These are phyloP conservation scores for Claviceps humidiphila DNA, from an alignment of 2,329 filamentous ascomycete species.

Conservation along the genomic window DNA sequence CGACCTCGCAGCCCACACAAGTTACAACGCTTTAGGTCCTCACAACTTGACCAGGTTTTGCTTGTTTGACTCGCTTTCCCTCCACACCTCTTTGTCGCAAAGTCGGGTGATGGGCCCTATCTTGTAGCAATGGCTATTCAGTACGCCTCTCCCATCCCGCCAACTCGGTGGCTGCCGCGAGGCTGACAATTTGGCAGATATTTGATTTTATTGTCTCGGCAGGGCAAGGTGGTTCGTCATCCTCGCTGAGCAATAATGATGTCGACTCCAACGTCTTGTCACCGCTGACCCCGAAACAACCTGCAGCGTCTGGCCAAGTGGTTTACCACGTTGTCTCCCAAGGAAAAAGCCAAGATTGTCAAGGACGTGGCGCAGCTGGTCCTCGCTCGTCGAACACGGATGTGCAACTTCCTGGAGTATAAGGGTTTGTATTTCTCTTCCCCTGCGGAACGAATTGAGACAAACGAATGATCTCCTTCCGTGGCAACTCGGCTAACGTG, in stretches of 20 bases:
- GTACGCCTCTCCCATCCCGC: constrained; percentile 17
- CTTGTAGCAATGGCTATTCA: constrained; percentile 29
- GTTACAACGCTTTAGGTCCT: not conserved
- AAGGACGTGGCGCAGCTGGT: constrained; percentile 98
- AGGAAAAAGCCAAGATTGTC: constrained; percentile 99
- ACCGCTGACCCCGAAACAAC: constrained; percentile 4
- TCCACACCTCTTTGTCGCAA: constrained; percentile 4
- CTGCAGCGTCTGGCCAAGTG: constrained; percentile 89
- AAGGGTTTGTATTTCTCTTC: constrained; percentile 51
- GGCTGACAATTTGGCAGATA: constrained; percentile 48
- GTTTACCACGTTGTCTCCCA: constrained; percentile 96
- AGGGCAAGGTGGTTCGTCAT: constrained; percentile 90
- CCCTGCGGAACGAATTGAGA: not conserved
- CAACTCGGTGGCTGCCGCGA: not conserved
- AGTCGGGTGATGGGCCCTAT: constrained; percentile 10
- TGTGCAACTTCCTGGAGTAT: constrained; percentile 99
- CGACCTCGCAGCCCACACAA: constrained; percentile 2
- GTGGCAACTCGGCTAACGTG: constrained; percentile 1
- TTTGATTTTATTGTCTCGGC: constrained; percentile 88
- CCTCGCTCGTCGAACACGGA: constrained; percentile 85
- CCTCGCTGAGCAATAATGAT: constrained; percentile 4
- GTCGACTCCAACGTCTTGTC: not conserved
- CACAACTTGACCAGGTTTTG: not conserved
- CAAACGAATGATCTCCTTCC: no score
- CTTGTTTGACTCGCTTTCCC: not conserved